Base-by-base conservation (phyloP, 805 yeast genomes). In the Pichia rugopelliculosa region DNA sequence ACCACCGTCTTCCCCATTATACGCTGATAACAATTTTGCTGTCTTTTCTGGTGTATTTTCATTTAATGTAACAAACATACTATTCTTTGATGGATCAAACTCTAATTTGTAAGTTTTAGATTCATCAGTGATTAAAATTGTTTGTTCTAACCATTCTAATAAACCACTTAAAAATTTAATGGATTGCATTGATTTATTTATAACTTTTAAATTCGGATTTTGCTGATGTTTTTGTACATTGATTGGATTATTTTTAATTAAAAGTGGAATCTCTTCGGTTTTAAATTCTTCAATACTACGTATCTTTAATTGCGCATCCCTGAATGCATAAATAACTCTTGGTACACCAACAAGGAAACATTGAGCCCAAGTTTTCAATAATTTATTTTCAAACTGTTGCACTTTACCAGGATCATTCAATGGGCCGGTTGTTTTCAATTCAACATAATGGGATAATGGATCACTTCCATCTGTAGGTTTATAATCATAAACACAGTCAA, bases 321-420 rank as follows among this genome's bases (percentile, higher is more conserved):
- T 75, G 65, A 85, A 93, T 0, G 97, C 99, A 60, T 87, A 87
- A 4, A 86, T 75, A 5, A 91, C 74, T 49, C 77, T 76, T n/a
- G 84, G 81, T 20, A 93, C 76, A 4, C 99, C 99, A 40, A 87
- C 72, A 21, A 93, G 69, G 63, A 89, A 93, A 53, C 96, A 84
- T 68, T 89, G 98, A 2, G 95, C 87, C 99, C 99, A 93, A 0
- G 95, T 75, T 51, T 72, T 76, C 61, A 84, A 78, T 40, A 93
- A 68, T 65, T 88, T 89, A 46, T 73, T 74, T 60, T 91, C 96
- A 60, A 91, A 88, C 18, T 61, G 73, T 36, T 71, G 71, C 15
- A 84, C 79, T 36, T 82, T 82, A 15, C 74, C 71, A 6, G 80
- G 77, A 18, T 76, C 70, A 21, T 69, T 71, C 0, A 91, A 72